A percentile compares a stretch with the other conserved stretches of the same genome.
Evolutionary conservation across 169 alveolate genomes (phyloP).

Genomic region (Ophryocystis elektroscirrha): DNA sequence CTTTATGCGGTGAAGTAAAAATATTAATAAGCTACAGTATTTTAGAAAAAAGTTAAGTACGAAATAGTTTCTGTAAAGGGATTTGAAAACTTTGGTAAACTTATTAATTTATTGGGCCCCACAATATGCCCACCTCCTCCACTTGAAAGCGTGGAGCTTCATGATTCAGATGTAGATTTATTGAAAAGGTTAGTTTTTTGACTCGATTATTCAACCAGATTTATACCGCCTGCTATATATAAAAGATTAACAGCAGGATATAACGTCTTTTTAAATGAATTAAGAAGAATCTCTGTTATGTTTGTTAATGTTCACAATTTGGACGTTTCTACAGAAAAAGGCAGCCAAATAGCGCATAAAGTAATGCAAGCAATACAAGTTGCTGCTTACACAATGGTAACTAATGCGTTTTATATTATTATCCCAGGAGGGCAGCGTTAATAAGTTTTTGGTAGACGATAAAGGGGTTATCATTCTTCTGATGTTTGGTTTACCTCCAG

Average conservation of each 20-base stretch:
- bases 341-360: slow-evolving; percentile 34
- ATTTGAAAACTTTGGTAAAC: too few relatives aligned
- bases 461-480: slow-evolving; percentile 37
- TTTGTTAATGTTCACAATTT: slow-evolving; percentile 34
- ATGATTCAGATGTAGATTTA: background rate
- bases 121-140: background rate
- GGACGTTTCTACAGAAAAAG: slow-evolving; percentile 35
- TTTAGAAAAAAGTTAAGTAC: too few relatives aligned
- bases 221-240: slow-evolving; percentile 41
- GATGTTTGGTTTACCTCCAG: slow-evolving; percentile 39
- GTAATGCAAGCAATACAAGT: slow-evolving; percentile 24
- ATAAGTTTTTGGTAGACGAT: slow-evolving; percentile 48
- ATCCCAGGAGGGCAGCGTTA: slow-evolving; percentile 42
- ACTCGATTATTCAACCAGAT: slow-evolving; percentile 12
- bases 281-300: slow-evolving; percentile 31
- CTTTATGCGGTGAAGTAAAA: background rate
- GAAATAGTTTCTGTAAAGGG: too few relatives aligned
- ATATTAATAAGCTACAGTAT: background rate
- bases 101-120: background rate
- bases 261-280: slow-evolving; percentile 29
- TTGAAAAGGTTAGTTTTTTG: background rate
- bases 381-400: background rate
- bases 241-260: slow-evolving; percentile 30
- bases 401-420: slow-evolving; percentile 17
- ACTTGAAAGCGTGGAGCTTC: background rate